phyloP scores from a whole-genome alignment of 2,329 filamentous ascomycete genomes.

The Sphaerulina musiva region DNA sequence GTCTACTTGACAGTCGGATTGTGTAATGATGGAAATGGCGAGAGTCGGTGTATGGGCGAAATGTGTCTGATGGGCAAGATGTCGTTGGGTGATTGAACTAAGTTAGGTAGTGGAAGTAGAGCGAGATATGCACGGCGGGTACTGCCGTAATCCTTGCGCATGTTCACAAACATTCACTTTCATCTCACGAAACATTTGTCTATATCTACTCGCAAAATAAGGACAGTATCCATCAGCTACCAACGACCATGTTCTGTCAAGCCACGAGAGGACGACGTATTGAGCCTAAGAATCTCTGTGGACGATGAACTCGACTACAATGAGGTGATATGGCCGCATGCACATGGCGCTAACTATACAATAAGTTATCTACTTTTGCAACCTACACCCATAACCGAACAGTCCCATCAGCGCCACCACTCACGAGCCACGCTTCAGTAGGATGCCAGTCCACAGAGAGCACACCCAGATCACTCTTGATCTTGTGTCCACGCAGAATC shows the following conservation, averaged over 20 bases:
- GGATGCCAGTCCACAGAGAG: slow-evolving; percentile 96
- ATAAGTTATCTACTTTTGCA: neutral
- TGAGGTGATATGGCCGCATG: neutral
- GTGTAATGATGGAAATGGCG: no score
- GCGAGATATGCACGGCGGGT: neutral
- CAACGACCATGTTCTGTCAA: no score
- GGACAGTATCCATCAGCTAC: no score
- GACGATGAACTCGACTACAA: no score
- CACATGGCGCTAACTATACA: neutral
- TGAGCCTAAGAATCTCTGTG: no score
- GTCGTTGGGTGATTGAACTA: neutral
- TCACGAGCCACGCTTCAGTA: slow-evolving; percentile 85
- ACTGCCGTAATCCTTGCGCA: neutral
- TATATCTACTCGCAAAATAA: no score
- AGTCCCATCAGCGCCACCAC: slow-evolving; percentile 88
- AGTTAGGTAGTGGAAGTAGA: neutral
- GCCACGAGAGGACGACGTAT: no score
- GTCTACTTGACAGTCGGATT: no score
- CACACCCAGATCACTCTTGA: slow-evolving; percentile 79
- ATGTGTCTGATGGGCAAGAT: neutral
- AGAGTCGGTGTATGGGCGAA: neutral
- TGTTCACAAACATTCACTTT: neutral
- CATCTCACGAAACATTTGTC: no score
- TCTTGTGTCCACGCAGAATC: slow-evolving; percentile 82
- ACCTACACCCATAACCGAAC: slow-evolving; percentile 69